phyloP scores from a whole-genome alignment of 1,284 basidiomycete species.

The Trichosporon sp. region DNA sequence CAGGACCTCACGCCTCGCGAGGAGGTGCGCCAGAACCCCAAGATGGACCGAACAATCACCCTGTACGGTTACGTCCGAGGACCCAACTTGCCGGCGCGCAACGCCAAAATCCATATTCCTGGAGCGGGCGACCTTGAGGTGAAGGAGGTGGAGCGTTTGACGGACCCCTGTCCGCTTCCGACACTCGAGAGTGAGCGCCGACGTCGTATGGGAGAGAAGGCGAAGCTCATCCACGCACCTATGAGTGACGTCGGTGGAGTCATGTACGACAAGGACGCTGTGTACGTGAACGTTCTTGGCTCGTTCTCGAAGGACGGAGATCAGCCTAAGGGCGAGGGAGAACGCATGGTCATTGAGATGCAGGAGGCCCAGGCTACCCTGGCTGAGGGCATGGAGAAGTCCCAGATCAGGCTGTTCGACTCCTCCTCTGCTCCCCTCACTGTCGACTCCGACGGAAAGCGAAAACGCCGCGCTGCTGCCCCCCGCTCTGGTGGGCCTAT shows the following conservation, averaged over 20 bases:
- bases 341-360: slow-evolving; percentile 94
- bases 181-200: slow-evolving; percentile 88
- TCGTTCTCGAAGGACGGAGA: slow-evolving; percentile 67
- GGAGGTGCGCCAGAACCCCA: slow-evolving; percentile 73
- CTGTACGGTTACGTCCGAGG: slow-evolving; percentile 93
- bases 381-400: slow-evolving; percentile 73
- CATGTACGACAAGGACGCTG: slow-evolving; percentile 97
- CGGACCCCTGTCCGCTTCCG: slow-evolving; percentile 92
- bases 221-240: slow-evolving; percentile 91
- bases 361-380: slow-evolving; percentile 82
- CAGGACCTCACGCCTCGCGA: slow-evolving; percentile 93
- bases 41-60: slow-evolving; percentile 76
- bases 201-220: slow-evolving; percentile 89
- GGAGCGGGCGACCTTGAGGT: slow-evolving; percentile 85
- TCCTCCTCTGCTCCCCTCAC: slow-evolving; percentile 64
- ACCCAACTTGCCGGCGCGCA: slow-evolving; percentile 73
- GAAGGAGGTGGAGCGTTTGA: slow-evolving; percentile 67
- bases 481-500: slow-evolving; percentile 39
- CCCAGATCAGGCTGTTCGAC: slow-evolving; percentile 80
- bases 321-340: slow-evolving; percentile 77
- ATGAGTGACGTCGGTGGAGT: slow-evolving; percentile 98
- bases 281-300: slow-evolving; percentile 96
- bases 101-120: slow-evolving; percentile 85
- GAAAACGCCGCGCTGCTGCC: slow-evolving; percentile 36
- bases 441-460: slow-evolving; percentile 29